A percentile compares a stretch with the other conserved stretches of the same genome.
Evolutionary conservation across 2,329 filamentous ascomycete species (phyloP).

Genomic region (Aspergillus sp.): DNA sequence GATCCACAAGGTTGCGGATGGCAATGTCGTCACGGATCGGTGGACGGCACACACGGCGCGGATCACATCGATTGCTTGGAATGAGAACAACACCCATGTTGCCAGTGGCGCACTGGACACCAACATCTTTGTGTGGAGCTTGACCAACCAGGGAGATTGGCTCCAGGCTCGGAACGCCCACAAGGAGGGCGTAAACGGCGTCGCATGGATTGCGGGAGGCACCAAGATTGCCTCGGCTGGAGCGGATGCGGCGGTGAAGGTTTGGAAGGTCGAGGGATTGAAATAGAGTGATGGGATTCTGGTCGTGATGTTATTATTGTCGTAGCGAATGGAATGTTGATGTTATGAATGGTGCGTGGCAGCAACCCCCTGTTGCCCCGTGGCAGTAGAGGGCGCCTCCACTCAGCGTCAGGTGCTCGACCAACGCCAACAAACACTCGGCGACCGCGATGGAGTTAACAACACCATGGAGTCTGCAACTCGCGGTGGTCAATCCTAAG

Average conservation of each 20-base stretch:
- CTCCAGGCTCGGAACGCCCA: constrained; percentile 85
- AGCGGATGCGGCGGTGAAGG: constrained; percentile 85
- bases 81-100: constrained; percentile 71
- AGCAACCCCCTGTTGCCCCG: background rate
- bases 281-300: constrained; percentile 18
- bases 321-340: background rate
- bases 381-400: background rate
- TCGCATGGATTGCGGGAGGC: constrained; percentile 71
- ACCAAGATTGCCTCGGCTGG: constrained; percentile 74
- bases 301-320: background rate
- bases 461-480: background rate
- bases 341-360: background rate
- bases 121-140: constrained; percentile 88
- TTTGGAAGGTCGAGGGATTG: constrained; percentile 70
- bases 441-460: background rate
- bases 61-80: constrained; percentile 73
- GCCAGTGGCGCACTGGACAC: constrained; percentile 87
- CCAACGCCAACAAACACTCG: background rate
- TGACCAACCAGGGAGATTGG: constrained; percentile 77
- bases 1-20: constrained; percentile 68
- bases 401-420: background rate
- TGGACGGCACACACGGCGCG: constrained; percentile 72
- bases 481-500: constrained; percentile 2
- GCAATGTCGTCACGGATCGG: constrained; percentile 74
- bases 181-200: constrained; percentile 90